Conservation (phyloP, 805 yeast species). For the Saturnispora besseyi region DNA sequence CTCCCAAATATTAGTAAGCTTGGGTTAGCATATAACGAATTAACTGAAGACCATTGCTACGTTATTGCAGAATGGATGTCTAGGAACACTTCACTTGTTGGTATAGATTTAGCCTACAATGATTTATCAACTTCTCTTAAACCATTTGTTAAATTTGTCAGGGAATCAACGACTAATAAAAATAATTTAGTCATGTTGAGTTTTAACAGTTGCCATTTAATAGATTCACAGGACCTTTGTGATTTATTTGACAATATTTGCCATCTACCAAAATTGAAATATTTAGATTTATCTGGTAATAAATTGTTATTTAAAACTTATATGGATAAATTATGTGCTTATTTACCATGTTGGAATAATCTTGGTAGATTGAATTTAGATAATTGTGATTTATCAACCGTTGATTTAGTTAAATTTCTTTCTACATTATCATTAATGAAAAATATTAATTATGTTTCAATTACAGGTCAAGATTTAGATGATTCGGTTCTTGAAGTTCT, state of each 20-base stretch:
- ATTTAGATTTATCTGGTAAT: conserved; percentile 68
- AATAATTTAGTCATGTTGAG: conserved; percentile 42
- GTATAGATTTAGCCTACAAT: conserved; percentile 80
- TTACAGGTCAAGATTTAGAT: conserved; percentile 55
- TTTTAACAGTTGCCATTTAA: conserved; percentile 52
- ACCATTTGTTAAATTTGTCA: conserved; percentile 31
- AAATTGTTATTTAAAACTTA: conserved; percentile 57
- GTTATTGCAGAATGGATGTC: conserved; percentile 52
- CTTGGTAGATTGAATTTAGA: conserved; percentile 66
- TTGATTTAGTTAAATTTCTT: conserved; percentile 50
- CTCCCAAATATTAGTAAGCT: conserved; percentile 50
- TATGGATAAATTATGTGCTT: conserved; percentile 46
- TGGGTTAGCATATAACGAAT: conserved; percentile 70
- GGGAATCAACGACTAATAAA: conserved; percentile 7
- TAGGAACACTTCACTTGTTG: conserved; percentile 39
- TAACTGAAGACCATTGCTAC: conserved; percentile 49
- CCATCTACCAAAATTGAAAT: conserved; percentile 49
- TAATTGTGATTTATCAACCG: conserved; percentile 48
- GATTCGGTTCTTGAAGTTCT: conserved; percentile 55
- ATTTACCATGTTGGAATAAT: conserved; percentile 59
- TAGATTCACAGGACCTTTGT: conserved; percentile 43
- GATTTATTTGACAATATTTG: conserved; percentile 42
- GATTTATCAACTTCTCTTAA: conserved; percentile 40
- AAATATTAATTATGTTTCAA: conserved; percentile 56
- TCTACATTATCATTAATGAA: conserved; percentile 64